phyloP scores from a whole-genome alignment of 306 rosid genomes.

The Fragaria iinumae region DNA sequence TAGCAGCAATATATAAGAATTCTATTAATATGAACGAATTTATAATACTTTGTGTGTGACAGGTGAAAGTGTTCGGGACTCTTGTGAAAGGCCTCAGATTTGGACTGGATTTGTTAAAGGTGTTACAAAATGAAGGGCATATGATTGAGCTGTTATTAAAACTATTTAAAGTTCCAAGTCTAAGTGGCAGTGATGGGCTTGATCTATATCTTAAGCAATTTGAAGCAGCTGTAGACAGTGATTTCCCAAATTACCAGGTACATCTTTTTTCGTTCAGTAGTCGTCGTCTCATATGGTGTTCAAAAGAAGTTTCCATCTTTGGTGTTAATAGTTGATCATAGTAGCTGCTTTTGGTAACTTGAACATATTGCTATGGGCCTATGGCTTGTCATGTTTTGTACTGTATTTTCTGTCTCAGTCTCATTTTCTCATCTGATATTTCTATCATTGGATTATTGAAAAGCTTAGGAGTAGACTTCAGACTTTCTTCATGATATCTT shows the following conservation, averaged over 20 bases:
- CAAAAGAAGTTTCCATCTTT: conserved; percentile 11
- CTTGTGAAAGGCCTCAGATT: conserved; percentile 84
- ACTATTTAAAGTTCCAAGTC: conserved; percentile 57
- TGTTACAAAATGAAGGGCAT: conserved; percentile 59
- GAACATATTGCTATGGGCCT: not conserved
- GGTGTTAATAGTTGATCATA: not conserved
- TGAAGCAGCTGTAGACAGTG: conserved; percentile 90
- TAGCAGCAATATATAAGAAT: not conserved
- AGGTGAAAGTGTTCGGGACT: conserved; percentile 87
- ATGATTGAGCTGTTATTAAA: conserved; percentile 45
- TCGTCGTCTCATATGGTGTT: not conserved
- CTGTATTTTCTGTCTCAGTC: not conserved
- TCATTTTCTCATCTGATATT: not conserved
- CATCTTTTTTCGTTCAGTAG: conserved; percentile 8
- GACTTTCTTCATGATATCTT: not conserved
- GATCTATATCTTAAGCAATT: conserved; percentile 78
- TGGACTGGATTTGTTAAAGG: conserved; percentile 63
- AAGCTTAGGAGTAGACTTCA: not conserved
- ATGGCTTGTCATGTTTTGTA: not conserved
- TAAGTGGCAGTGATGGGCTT: conserved; percentile 64
- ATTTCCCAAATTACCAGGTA: conserved; percentile 84
- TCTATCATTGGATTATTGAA: not conserved
- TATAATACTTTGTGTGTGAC: conserved; percentile 31
- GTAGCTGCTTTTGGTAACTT: not conserved
- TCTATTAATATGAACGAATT: not conserved